Evolutionary conservation across 306 rosid genomes (phyloP).

Genomic region (Datisca glomerata): DNA sequence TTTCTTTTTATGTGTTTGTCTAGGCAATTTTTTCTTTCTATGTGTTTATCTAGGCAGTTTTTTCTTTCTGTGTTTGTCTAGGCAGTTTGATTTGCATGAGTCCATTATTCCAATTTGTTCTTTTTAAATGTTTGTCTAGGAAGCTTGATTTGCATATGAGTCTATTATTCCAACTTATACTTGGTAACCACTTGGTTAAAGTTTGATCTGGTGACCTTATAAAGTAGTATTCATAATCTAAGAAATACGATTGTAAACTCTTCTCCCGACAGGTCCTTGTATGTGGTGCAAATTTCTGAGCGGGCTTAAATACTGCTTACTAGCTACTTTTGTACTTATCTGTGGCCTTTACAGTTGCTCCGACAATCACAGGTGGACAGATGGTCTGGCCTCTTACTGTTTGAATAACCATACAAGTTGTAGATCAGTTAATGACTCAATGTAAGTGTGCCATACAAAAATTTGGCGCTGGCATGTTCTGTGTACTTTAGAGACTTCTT

Average conservation of each 20-base stretch:
- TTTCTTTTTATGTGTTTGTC: not conserved
- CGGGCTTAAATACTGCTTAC: not conserved
- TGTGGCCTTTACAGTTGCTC: not conserved
- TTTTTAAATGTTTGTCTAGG: no score
- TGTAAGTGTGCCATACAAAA: not conserved
- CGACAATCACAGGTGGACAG: not conserved
- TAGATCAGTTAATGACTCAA: not conserved
- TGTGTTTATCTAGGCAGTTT: no score
- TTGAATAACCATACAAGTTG: not conserved
- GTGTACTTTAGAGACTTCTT: slow-evolving; percentile 1
- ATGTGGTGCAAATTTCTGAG: not conserved
- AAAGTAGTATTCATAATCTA: not conserved
- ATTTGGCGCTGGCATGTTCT: not conserved
- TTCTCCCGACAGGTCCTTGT: not conserved
- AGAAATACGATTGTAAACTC: not conserved
- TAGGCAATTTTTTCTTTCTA: not conserved
- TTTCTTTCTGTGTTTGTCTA: no score
- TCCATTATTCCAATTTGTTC: no score
- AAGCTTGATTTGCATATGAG: not conserved
- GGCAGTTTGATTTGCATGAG: no score
- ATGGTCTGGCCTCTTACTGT: not conserved
- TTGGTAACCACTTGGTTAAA: no score
- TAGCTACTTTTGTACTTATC: slow-evolving; percentile 1
- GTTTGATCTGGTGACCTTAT: no score
- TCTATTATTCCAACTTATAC: not conserved